Base-by-base conservation (phyloP, 108 stramenopile species). In the Schizochytrium sp. region DNA sequence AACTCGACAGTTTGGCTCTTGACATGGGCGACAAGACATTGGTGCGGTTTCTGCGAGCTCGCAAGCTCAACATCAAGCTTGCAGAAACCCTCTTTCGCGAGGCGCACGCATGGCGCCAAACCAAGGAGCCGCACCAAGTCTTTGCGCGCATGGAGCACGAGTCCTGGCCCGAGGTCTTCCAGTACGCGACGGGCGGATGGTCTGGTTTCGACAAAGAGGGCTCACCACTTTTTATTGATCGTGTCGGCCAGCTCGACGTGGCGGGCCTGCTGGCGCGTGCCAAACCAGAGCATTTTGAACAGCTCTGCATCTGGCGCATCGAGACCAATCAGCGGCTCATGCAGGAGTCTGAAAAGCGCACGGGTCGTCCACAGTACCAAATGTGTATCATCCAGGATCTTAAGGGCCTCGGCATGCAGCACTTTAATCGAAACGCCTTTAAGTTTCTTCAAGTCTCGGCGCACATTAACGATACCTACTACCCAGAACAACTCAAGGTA, bases 151-250 rank as follows among this genome's bases (percentile, higher is more conserved):
- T 69, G 63, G 63, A 69, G 25, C 63, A 69, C 34, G 41, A 69
- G 34, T 23, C 63, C 25, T 69, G 63, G 63, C 63, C 63, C 14
- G 76, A 83, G 51, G 5, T 53, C 51, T 83, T 83, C 16, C 23
- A 83, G n/a, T 83, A 83, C 51, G n/a, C 51, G 0, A 83, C 76
- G 8, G 76, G 76, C n/a, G 76, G 76, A 6, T 83, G 76, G 76
- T 14, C 48, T 0, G 76, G 76, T 18, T 12, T 83, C 3, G 76
- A 83, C 51, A 83, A 53, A 23, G 76, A 83, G 23, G 76, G 76
- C n/a, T n/a, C 48, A 12, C 48, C 51, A 4, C 23, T 83, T 23
- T 83, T 83, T 1, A 83, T 83, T 53, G 76, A 83, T 23, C 45
- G 76, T 12, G 28, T 83, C 6, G 76, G 76, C 12, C 76, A 83